Base-by-base conservation (phyloP, 1,139 yeast genomes). In the Geotrichum carabidarum region DNA sequence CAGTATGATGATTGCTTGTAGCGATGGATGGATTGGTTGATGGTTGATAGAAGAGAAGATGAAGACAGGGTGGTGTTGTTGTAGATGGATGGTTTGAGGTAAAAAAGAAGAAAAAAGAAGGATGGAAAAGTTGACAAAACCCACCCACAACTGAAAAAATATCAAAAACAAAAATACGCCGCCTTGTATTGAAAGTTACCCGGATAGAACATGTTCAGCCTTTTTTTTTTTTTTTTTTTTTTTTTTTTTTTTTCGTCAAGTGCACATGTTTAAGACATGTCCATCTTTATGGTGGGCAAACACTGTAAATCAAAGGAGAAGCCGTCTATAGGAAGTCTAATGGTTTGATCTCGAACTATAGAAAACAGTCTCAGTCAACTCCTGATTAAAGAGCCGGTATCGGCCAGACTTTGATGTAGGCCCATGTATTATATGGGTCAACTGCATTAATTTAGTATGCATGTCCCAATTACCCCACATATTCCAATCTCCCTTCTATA, bases 71-170 rank as follows among this genome's bases (percentile, higher is more conserved):
- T 22, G 27, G n/a, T n/a, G n/a, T n/a, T n/a, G n/a, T n/a, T n/a
- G n/a, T n/a, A n/a, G 27, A 22, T 22, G 27, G 27, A 22, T 22
- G 27, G 12, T 27, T 41, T 2, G 30, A 2, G 2, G 44, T 7
- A 7, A 8, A 41, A 15, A 17, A 41, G 12, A 41, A 41, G 8
- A 31, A 38, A 50, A 37, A 44, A 41, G 42, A 36, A 41, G 46
- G 40, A 37, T 34, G 41, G 36, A 38, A 38, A 38, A 38, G 8
- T 2, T 8, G 18, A 27, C 12, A 17, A 41, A 41, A n/a, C n/a
- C n/a, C n/a, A n/a, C n/a, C n/a, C n/a, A n/a, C n/a, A 27, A 41
- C 2, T 41, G 44, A 41, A 41, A 41, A 27, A 41, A 41, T n/a
- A 14, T 18, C 22, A 15, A 38, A 3, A 41, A 8, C 8, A 17